Percentiles rank a stretch among this genome's conserved stretches.
Conservation (phyloP, 1,284 basidiomycete species). For the Omphalotus olearius region DNA sequence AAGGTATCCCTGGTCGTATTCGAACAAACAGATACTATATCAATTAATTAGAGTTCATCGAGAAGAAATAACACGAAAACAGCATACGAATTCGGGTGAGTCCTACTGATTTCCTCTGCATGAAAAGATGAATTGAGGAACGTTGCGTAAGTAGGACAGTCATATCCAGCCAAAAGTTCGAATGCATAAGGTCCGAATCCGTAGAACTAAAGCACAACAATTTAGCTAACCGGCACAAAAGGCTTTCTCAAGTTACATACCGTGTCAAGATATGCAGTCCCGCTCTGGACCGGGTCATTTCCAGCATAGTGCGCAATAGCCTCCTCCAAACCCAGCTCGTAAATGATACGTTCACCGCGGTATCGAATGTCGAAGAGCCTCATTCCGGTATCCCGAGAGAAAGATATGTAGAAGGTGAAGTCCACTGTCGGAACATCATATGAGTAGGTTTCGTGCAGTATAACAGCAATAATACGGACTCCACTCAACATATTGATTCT, state of each 20-base stretch:
- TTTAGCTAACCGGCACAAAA: conserved; percentile 14
- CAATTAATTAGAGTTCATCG: not conserved
- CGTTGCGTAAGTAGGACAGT: conserved; percentile 18
- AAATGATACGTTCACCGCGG: conserved; percentile 18
- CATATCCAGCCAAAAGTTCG: conserved; percentile 19
- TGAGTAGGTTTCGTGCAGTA: not conserved
- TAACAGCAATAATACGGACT: not conserved
- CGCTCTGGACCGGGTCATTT: conserved; percentile 59
- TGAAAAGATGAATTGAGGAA: conserved; percentile 20
- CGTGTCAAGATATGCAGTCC: conserved; percentile 59
- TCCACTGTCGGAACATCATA: conserved; percentile 10
- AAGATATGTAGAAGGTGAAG: conserved; percentile 18
- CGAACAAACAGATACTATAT: conserved; percentile 19
- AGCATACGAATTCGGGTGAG: conserved; percentile 16
- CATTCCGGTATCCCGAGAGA: conserved; percentile 6
- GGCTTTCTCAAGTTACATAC: not conserved
- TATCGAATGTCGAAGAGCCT: conserved; percentile 19
- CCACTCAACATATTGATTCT: conserved; percentile 8
- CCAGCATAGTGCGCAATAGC: conserved; percentile 65
- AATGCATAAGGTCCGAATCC: conserved; percentile 17
- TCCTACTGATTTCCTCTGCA: conserved; percentile 16
- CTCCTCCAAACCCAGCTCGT: conserved; percentile 32
- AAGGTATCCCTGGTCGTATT: conserved; percentile 19
- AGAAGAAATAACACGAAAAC: not conserved
- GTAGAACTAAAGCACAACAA: not conserved